Base-by-base conservation (phyloP, 1,284 basidiomycete species). In the Ceratobasidium sp. region DNA sequence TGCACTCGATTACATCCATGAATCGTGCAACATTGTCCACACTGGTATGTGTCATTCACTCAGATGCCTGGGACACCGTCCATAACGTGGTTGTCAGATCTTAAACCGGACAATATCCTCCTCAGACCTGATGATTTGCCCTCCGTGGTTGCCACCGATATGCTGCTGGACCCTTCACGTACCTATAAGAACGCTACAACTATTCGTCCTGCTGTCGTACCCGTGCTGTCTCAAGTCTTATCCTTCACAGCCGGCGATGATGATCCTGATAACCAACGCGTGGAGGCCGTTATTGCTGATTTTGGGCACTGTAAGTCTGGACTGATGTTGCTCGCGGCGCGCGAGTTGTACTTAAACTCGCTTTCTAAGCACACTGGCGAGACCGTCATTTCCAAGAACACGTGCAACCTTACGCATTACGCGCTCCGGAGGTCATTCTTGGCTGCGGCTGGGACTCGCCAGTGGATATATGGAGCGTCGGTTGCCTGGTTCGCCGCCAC, bases 51-150 rank as follows among this genome's bases (percentile, higher is more conserved):
- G 18, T 71, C 28, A 26, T n/a, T 49, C 33, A 18, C 70, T 49
- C 20, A 69, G 13, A 28, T 23, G 28, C 67, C 33, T 15, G 18
- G n/a, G 0, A 13, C 26, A 39, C 39, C 15, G n/a, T 46, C 55
- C 20, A 33, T 55, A 3, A 28, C 44, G 23, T 53, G 66, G 6
- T 39, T 15, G 20, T n/a, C 55, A 83, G 88, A 89, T 82, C 83
- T 89, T 77, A 89, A 89, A 81, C 87, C 86, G n/a, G 87, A 88
- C 78, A 89, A 89, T 81, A 87, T 89, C 66, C 84, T 88, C 28
- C 86, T 88, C 79, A 49, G 28, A 13, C 60, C 60, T 18, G 60
- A 56, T 68, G 78, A 81, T 55, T 23, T 80, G 2, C n/a, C 73
- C 3, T 33, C 70, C 20, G 76, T 80, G 39, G 64, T 82, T 26